Conservation (phyloP, 1,139 yeast species). For the Pichia sp. region DNA sequence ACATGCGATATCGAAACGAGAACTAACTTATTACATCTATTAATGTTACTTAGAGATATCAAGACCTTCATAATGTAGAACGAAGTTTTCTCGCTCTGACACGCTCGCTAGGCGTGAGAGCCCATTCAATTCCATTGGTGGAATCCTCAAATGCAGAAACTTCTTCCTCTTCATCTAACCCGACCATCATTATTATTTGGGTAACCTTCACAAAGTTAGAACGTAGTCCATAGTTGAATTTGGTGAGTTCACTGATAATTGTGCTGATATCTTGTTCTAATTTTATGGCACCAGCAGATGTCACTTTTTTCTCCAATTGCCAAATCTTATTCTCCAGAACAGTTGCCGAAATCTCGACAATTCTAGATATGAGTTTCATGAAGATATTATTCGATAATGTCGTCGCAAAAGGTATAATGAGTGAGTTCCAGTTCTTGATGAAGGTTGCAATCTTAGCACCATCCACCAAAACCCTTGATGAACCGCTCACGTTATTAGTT, state of each 20-base stretch:
- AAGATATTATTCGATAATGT: slow-evolving; percentile 45
- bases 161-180: slow-evolving; percentile 64
- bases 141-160: slow-evolving; percentile 37
- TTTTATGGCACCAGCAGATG: slow-evolving; percentile 77
- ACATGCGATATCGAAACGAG: no score
- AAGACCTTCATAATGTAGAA: not conserved
- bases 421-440: slow-evolving; percentile 53
- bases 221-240: slow-evolving; percentile 61
- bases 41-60: no score
- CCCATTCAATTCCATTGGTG: slow-evolving; percentile 47
- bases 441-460: slow-evolving; percentile 31
- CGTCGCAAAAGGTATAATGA: slow-evolving; percentile 60
- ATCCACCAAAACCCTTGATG: slow-evolving; percentile 10
- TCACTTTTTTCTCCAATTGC: slow-evolving; percentile 57
- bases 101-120: slow-evolving; percentile 70
- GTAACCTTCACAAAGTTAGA: slow-evolving; percentile 76
- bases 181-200: slow-evolving; percentile 73
- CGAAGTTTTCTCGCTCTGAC: slow-evolving; percentile 42
- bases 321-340: slow-evolving; percentile 61
- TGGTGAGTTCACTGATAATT: slow-evolving; percentile 59
- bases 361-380: slow-evolving; percentile 41
- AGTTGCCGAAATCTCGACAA: slow-evolving; percentile 45
- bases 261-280: slow-evolving; percentile 77
- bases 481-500: not conserved
- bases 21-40: no score